Percentiles rank a stretch among this genome's conserved stretches.
Evolutionary conservation across 176 grass and related monocot species (phyloP).

Genomic region (Ananas comosus): DNA sequence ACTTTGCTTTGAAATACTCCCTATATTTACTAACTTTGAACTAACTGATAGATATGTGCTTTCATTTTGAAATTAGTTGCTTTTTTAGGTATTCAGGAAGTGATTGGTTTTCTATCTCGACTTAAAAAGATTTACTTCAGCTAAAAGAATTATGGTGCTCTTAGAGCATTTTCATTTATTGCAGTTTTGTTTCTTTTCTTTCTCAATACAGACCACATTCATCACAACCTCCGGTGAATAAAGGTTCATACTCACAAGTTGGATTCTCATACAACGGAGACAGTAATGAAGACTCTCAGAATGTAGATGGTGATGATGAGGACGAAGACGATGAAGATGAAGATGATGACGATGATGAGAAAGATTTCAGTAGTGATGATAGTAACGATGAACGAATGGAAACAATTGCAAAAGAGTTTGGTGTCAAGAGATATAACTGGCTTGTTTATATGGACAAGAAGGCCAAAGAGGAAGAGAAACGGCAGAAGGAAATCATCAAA

Average conservation of each 20-base stretch:
- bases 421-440: constrained; percentile 92
- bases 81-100: too few species aligned
- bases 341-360: constrained; percentile 55
- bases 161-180: not conserved
- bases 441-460: constrained; percentile 98
- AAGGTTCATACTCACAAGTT: constrained; percentile 95
- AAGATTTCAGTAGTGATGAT: constrained; percentile 97
- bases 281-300: constrained; percentile 51
- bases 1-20: too few species aligned
- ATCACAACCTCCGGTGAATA: constrained; percentile 56
- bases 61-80: too few species aligned
- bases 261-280: constrained; percentile 86
- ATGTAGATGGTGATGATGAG: constrained; percentile 65
- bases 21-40: too few species aligned
- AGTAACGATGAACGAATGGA: constrained; percentile 93
- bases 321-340: constrained; percentile 75
- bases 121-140: too few species aligned
- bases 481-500: constrained; percentile 91
- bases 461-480: constrained; percentile 86
- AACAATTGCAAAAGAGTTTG: constrained; percentile 91
- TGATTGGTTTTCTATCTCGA: too few species aligned
- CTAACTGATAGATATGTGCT: too few species aligned
- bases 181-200: constrained; percentile 5
- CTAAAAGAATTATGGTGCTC: too few species aligned
- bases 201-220: constrained; percentile 53